A percentile compares a stretch with the other conserved stretches of the same genome.
Evolutionary conservation across 768 basidiomycete genomes (phyloP).

Genomic region (Dentipellis fragilis): DNA sequence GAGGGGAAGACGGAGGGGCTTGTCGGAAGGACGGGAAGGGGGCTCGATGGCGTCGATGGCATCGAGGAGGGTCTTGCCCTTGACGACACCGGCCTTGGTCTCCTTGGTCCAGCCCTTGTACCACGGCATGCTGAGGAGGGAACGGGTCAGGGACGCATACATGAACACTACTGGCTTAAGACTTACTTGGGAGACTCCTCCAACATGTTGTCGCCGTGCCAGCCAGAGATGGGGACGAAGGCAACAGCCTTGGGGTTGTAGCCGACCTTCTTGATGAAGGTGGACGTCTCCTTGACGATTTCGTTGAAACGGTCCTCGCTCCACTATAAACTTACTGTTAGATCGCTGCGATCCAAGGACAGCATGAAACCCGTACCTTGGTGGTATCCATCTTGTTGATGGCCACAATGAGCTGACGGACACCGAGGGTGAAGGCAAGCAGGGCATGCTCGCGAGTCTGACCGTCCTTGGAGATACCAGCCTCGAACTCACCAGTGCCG

Average conservation of each 20-base stretch:
- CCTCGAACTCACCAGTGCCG: constrained; percentile 99
- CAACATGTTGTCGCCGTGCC: constrained; percentile 99
- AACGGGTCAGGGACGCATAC: background rate
- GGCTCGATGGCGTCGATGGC: constrained; percentile 99
- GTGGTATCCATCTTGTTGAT: constrained; percentile 99
- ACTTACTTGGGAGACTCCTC: constrained; percentile 92
- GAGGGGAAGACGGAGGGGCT: constrained; percentile 99
- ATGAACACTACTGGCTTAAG: background rate
- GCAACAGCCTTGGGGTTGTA: constrained; percentile 99
- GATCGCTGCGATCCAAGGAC: background rate
- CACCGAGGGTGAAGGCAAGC: constrained; percentile 99
- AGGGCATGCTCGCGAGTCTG: constrained; percentile 99
- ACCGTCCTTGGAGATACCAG: constrained; percentile 99
- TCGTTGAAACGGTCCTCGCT: constrained; percentile 99
- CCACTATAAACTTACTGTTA: constrained; percentile 53
- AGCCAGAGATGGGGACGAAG: constrained; percentile 99
- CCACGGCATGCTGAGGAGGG: constrained; percentile 82
- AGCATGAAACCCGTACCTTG: constrained; percentile 41
- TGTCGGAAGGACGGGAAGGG: constrained; percentile 92
- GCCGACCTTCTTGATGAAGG: constrained; percentile 99
- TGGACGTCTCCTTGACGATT: constrained; percentile 96
- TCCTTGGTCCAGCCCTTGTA: constrained; percentile 99
- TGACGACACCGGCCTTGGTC: constrained; percentile 82
- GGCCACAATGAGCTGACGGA: constrained; percentile 98
- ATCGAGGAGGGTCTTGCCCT: constrained; percentile 99